phyloP scores from a whole-genome alignment of 1,139 yeast genomes.

The Suhomyces kunorum region DNA sequence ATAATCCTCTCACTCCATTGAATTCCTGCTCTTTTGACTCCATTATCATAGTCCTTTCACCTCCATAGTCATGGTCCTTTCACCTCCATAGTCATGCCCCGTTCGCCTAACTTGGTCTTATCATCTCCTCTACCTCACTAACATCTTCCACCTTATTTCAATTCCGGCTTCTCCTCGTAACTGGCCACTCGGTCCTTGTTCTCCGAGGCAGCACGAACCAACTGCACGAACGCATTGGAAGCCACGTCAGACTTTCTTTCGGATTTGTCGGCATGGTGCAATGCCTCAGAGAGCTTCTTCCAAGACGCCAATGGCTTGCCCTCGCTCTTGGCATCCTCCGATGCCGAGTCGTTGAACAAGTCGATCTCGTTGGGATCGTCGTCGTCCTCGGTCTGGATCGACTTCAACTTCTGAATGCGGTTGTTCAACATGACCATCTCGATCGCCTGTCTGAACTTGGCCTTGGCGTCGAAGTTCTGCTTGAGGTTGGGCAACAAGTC shows the following conservation, averaged over 20 bases:
- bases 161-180: constrained; percentile 29
- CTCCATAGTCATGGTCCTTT: too few species aligned
- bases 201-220: constrained; percentile 69
- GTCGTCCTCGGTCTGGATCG: constrained; percentile 51
- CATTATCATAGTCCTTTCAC: too few species aligned
- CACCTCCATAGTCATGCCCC: too few species aligned
- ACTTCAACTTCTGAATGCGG: constrained; percentile 66
- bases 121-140: too few species aligned
- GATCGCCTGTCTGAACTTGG: constrained; percentile 82
- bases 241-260: constrained; percentile 17
- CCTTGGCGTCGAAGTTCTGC: constrained; percentile 80
- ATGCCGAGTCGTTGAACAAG: constrained; percentile 34
- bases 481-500: constrained; percentile 69
- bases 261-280: constrained; percentile 17
- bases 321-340: background rate
- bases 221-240: constrained; percentile 61
- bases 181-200: constrained; percentile 60
- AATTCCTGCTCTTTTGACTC: too few species aligned
- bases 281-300: constrained; percentile 28
- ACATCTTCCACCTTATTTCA: too few species aligned
- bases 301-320: constrained; percentile 17
- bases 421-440: constrained; percentile 77
- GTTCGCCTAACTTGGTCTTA: too few species aligned
- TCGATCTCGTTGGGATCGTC: constrained; percentile 55
- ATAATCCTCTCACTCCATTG: too few species aligned